phyloP scores from a whole-genome alignment of 495 filamentous ascomycete genomes.

The Halenospora varia region DNA sequence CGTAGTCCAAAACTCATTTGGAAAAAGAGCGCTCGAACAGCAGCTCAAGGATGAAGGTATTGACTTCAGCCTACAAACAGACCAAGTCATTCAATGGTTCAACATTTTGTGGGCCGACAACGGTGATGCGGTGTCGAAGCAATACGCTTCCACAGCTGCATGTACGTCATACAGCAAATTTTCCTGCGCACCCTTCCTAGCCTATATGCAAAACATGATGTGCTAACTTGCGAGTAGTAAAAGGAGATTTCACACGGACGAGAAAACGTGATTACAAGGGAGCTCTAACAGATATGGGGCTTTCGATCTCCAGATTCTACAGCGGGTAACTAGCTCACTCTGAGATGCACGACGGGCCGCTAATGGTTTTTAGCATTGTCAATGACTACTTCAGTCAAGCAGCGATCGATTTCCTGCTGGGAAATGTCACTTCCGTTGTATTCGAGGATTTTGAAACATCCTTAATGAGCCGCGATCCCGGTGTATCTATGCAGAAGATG shows the following conservation, averaged over 20 bases:
- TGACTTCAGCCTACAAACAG: conserved; percentile 59
- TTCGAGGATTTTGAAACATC: conserved; percentile 90
- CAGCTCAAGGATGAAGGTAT: conserved; percentile 74
- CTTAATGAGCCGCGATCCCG: conserved; percentile 84
- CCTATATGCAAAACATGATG: too few relatives aligned
- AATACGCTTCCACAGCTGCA: conserved; percentile 85
- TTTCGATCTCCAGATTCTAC: conserved; percentile 73
- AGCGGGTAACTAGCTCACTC: conserved; percentile 41
- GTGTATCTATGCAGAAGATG: conserved; percentile 75
- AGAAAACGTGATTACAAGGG: conserved; percentile 87
- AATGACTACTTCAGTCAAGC: conserved; percentile 96
- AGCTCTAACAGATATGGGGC: conserved; percentile 84
- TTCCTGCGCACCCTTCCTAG: too few relatives aligned
- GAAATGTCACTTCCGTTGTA: conserved; percentile 74
- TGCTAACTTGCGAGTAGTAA: too few relatives aligned
- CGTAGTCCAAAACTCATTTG: conserved; percentile 85
- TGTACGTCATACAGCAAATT: too few relatives aligned
- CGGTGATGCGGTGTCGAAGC: conserved; percentile 69
- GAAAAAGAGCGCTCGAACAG: conserved; percentile 66
- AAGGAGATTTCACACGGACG: conserved; percentile 92
- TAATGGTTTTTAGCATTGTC: conserved; percentile 63
- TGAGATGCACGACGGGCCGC: not conserved
- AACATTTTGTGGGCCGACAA: conserved; percentile 96
- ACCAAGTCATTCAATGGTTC: conserved; percentile 82
- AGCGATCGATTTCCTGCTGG: conserved; percentile 89